Conservation (phyloP, 768 basidiomycete species). For the Tylopilus rubrobrunneus region DNA sequence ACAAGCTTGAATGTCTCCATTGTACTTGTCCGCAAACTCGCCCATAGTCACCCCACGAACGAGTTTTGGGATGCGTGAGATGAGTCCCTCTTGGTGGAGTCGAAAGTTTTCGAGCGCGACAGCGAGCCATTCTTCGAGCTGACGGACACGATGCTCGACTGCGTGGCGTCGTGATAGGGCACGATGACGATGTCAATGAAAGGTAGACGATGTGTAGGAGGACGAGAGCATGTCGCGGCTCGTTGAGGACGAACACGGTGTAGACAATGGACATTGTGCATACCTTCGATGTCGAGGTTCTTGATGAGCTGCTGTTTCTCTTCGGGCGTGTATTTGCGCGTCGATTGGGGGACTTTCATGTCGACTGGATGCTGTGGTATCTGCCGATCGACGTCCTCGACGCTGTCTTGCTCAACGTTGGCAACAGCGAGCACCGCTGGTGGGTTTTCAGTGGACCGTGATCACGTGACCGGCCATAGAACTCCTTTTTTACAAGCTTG, state of each 20-base stretch:
- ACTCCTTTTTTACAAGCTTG: neutral
- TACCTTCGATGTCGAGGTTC: conserved; percentile 81
- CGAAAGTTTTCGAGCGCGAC: conserved; percentile 72
- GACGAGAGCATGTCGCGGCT: too few relatives aligned
- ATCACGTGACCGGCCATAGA: conserved; percentile 15
- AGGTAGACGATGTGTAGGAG: neutral
- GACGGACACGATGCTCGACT: conserved; percentile 73
- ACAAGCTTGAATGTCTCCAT: conserved; percentile 70
- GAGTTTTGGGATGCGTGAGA: conserved; percentile 70
- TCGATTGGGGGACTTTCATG: conserved; percentile 22
- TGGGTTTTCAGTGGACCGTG: neutral
- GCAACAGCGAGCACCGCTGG: neutral
- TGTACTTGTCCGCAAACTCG: conserved; percentile 75
- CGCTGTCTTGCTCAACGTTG: conserved; percentile 1
- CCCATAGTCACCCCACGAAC: conserved; percentile 70
- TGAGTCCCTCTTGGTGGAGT: conserved; percentile 70
- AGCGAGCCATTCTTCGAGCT: conserved; percentile 71
- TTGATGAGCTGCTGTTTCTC: conserved; percentile 73
- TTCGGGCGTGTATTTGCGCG: conserved; percentile 49
- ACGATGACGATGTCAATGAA: neutral
- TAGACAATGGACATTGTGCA: conserved; percentile 2
- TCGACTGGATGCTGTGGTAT: neutral
- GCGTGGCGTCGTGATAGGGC: conserved; percentile 1
- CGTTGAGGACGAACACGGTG: neutral
- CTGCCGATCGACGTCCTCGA: neutral